These are phyloP conservation scores for Mycosphaerella sp. DNA, from an alignment of 2,329 filamentous ascomycete species.

Conservation along the genomic window DNA sequence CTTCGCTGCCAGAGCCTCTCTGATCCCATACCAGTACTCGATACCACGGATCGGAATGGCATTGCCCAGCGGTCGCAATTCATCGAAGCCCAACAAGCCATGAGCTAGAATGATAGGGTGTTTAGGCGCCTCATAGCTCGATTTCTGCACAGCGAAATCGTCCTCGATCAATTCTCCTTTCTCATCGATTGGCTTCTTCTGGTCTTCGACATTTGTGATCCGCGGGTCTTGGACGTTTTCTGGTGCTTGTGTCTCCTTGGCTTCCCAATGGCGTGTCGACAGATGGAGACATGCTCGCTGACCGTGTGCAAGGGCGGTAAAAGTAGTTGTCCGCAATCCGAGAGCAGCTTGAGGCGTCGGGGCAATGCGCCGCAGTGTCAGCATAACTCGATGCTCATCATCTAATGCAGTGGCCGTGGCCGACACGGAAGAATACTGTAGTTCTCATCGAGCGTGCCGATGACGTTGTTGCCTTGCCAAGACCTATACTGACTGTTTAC, in stretches of 20 bases:
- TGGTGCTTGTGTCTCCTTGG: constrained; percentile 1
- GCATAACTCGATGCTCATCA: constrained; percentile 5
- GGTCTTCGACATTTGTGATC: constrained; percentile 14
- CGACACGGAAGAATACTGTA: neutral
- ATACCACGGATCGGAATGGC: constrained; percentile 47
- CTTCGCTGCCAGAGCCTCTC: constrained; percentile 50
- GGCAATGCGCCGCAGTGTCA: neutral
- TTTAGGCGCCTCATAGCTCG: constrained; percentile 50
- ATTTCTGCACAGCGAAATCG: constrained; percentile 54
- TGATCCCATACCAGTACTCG: constrained; percentile 60
- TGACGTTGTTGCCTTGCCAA: no score
- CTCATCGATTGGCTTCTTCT: constrained; percentile 10
- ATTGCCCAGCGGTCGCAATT: constrained; percentile 48
- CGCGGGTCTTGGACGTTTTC: constrained; percentile 22
- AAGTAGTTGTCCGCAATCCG: no score
- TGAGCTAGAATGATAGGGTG: constrained; percentile 58
- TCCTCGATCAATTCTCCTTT: constrained; percentile 38
- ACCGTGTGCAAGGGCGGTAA: no score
- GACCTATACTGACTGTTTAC: no score
- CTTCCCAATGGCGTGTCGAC: neutral
- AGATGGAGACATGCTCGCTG: neutral
- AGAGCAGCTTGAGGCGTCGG: neutral
- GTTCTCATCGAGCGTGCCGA: neutral
- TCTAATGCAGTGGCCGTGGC: neutral
- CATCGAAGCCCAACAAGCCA: constrained; percentile 60